Evolutionary conservation across 2,329 filamentous ascomycete genomes (phyloP), one percentile per base, ranked within the genome.

Genomic region (Penicillium capsulatum): DNA sequence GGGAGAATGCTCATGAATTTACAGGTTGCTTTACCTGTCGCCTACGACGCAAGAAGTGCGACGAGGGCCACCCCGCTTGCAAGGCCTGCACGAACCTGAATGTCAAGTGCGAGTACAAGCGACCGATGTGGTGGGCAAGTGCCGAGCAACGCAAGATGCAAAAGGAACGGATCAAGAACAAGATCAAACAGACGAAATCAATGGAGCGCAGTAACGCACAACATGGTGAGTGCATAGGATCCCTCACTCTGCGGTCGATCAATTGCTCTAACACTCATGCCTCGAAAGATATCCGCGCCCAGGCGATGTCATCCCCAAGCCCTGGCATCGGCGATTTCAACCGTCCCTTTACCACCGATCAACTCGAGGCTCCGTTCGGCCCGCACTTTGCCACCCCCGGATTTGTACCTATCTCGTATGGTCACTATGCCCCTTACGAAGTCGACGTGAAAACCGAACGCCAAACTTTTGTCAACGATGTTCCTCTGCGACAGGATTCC

Each of bases 91-190:
- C 70, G 49, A 77, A 82, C 60, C 82, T 98, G 40, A 85, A 86
- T 38, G 76, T 98, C 41, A 76, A 77, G 58, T 98, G 92, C 72
- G 89, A 97, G 73, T 98, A 97, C 73, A 95, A 94, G 76, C 76
- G 90, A 61, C 92, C 92, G 26, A 80, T 86, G 70, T 98, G 92
- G 92, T 98, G 92, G 92, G 86, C 84, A 69, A 96, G 92, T 74
- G 85, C 86, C 60, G 89, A 95, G 49, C 81, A 85, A 60, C 78
- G 92, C 54, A 80, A 84, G 56, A 72, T 82, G 40, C 88, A 96
- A 65, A 98, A 97, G 72, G 92, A 97, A 63, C 73, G 83, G 54
- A 94, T 98, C 76, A 98, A 98, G 77, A 84, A 85, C 68, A 87
- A 91, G 67, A 97, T 98, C 75, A 96, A 95, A 80, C 81, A 84